phyloP scores from a whole-genome alignment of 2,329 filamentous ascomycete species.

The Trichophaea hybrida region DNA sequence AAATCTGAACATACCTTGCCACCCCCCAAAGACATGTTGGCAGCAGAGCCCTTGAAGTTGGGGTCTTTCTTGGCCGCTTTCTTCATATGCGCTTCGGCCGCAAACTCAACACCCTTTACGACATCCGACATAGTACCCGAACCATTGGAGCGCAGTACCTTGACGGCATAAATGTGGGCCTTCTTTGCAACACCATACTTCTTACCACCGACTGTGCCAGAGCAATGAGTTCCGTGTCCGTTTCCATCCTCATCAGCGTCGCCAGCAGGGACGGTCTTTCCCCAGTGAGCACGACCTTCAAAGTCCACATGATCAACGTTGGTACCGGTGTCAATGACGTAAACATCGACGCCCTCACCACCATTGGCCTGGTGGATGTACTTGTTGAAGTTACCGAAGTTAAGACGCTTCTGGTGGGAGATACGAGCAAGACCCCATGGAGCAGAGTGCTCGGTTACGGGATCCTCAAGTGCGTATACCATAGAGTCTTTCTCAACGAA shows the following conservation, averaged over 20 bases:
- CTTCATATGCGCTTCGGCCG: constrained; percentile 63
- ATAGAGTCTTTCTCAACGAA: constrained; percentile 91
- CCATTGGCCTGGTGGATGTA: constrained; percentile 83
- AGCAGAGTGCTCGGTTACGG: constrained; percentile 69
- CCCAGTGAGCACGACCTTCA: constrained; percentile 88
- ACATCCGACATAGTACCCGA: constrained; percentile 98
- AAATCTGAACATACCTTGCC: constrained; percentile 48
- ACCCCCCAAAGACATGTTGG: constrained; percentile 98
- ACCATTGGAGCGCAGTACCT: constrained; percentile 93
- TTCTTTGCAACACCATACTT: constrained; percentile 99
- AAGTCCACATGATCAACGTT: constrained; percentile 93
- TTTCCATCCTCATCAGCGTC: constrained; percentile 90
- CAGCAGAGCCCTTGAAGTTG: constrained; percentile 96
- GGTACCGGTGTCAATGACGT: constrained; percentile 96
- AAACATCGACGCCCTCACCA: constrained; percentile 95
- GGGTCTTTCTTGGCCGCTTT: constrained; percentile 77
- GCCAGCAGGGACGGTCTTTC: constrained; percentile 78
- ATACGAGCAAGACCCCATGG: constrained; percentile 99
- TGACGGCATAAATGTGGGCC: constrained; percentile 90
- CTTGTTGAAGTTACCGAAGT: constrained; percentile 93
- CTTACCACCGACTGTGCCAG: constrained; percentile 91
- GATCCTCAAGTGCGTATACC: constrained; percentile 59
- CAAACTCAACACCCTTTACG: constrained; percentile 94
- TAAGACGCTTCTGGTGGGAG: constrained; percentile 77
- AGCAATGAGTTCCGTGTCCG: constrained; percentile 98